Evolutionary conservation across 768 basidiomycete species (phyloP), one percentile per base, ranked within the genome.

Genomic region (Trametes meyenii): DNA sequence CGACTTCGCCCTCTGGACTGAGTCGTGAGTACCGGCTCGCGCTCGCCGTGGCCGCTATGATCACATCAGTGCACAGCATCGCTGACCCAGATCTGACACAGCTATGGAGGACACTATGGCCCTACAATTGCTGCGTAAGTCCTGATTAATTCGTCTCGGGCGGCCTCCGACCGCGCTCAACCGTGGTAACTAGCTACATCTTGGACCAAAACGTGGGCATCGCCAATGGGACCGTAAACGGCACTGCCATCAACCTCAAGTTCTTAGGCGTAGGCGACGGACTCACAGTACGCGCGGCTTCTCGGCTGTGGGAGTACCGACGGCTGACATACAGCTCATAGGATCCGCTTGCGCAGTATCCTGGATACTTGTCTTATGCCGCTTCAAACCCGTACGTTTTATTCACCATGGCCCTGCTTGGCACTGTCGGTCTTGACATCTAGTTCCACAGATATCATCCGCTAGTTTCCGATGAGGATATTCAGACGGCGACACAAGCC

Each of bases 1-100:
- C 55, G 77, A 79, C 2, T 76, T 87, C 58, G 85, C 82, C 0
- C 73, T 87, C 52, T 88, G 86, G 86, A 85, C 85, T 0, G 85
- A 87, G 70, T 86, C 84, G 76, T 75, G 62, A n/a, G 66, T 52
- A 44, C 29, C 29, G 61, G n/a, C 44, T 24, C 35, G 3, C 44
- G 24, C 29, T 29, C 33, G 29, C 29, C 29, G 29, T 29, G 40
- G n/a, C n/a, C n/a, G n/a, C n/a, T n/a, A n/a, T 58, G 56, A 58
- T 63, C 29, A 3, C 19, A 58, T 58, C 56, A 58, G 12, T 21
- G 56, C 56, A 58, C 56, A 63, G 51, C 62, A 46, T 58, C 51
- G 19, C 52, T 57, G 42, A 57, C 45, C 29, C 21, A 36, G 49
- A 67, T 60, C 39, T 42, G 48, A 50, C 33, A 16, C 43, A 67